Percentiles rank a stretch among this genome's conserved stretches.
Conservation (phyloP, 805 yeast genomes). For the Metschnikowia continentalis region DNA sequence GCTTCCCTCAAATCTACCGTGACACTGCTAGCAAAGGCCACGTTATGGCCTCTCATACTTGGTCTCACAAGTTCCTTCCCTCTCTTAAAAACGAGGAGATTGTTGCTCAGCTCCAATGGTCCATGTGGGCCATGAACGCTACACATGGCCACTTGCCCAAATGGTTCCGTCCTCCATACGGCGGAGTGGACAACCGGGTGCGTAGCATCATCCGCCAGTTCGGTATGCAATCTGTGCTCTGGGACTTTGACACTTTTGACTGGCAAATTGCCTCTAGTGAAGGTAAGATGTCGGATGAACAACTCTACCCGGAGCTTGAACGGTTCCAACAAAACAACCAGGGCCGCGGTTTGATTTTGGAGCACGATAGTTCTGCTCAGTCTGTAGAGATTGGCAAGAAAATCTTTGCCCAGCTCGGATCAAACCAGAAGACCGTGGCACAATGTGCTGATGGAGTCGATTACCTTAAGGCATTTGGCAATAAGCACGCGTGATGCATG, state of each 20-base stretch:
- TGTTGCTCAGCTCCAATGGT: conserved; percentile 90
- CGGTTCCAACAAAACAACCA: conserved; percentile 41
- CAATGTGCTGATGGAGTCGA: conserved; percentile 68
- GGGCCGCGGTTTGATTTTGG: conserved; percentile 66
- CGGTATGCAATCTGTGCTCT: conserved; percentile 81
- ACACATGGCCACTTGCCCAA: conserved; percentile 82
- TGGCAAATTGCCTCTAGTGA: conserved; percentile 56
- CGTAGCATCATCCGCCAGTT: conserved; percentile 75
- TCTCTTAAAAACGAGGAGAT: conserved; percentile 72
- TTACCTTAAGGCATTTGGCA: conserved; percentile 44
- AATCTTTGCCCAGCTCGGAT: conserved; percentile 43
- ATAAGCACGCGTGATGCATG: neutral
- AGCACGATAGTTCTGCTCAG: conserved; percentile 69
- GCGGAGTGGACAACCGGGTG: conserved; percentile 86
- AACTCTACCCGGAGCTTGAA: conserved; percentile 53
- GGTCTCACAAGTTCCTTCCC: conserved; percentile 89
- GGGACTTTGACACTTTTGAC: conserved; percentile 91
- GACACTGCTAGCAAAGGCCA: conserved; percentile 62
- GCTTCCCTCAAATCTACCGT: conserved; percentile 68
- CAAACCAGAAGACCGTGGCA: conserved; percentile 68
- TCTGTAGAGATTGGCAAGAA: conserved; percentile 70
- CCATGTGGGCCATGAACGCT: conserved; percentile 97
- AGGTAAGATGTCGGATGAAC: conserved; percentile 46
- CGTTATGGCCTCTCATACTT: conserved; percentile 81
- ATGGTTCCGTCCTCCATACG: conserved; percentile 96